phyloP scores from a whole-genome alignment of 1,284 basidiomycete genomes.

The Cryptococcus wingfieldii region DNA sequence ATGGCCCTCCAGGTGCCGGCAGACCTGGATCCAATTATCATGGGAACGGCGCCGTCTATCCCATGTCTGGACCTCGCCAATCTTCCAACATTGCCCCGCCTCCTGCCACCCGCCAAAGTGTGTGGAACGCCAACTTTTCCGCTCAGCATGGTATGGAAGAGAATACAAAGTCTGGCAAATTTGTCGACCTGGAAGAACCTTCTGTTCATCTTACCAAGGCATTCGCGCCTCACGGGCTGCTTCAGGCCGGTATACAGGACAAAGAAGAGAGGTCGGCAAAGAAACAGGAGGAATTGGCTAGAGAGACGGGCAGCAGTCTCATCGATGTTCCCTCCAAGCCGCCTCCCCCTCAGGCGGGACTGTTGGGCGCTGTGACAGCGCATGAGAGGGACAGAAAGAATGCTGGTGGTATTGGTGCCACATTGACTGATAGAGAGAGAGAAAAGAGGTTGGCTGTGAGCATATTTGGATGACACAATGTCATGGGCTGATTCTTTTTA shows the following conservation, averaged over 20 bases:
- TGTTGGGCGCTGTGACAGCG: constrained; percentile 90
- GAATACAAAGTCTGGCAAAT: constrained; percentile 50
- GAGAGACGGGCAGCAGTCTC: constrained; percentile 81
- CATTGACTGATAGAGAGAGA: constrained; percentile 88
- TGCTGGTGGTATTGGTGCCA: constrained; percentile 89
- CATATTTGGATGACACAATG: constrained; percentile 6
- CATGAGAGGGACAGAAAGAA: constrained; percentile 91
- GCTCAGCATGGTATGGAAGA: constrained; percentile 54
- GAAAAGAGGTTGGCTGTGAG: constrained; percentile 71
- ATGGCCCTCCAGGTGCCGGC: neutral
- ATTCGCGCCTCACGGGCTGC: constrained; percentile 86
- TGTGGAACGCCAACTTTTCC: constrained; percentile 84
- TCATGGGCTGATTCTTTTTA: constrained; percentile 9
- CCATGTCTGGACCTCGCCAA: neutral
- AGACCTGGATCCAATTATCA: neutral
- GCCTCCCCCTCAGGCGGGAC: constrained; percentile 88
- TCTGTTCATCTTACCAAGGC: constrained; percentile 79
- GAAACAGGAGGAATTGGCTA: constrained; percentile 84
- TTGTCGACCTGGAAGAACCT: constrained; percentile 73
- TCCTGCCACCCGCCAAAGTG: constrained; percentile 49
- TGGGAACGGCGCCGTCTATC: constrained; percentile 6
- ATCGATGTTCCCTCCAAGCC: constrained; percentile 93
- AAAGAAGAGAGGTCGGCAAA: constrained; percentile 93
- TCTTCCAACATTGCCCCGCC: constrained; percentile 31
- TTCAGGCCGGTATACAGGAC: constrained; percentile 91